Percentiles rank a stretch among this genome's conserved stretches.
phyloP scores from a whole-genome alignment of 805 yeast species.

The Candida sakaeoensis region DNA sequence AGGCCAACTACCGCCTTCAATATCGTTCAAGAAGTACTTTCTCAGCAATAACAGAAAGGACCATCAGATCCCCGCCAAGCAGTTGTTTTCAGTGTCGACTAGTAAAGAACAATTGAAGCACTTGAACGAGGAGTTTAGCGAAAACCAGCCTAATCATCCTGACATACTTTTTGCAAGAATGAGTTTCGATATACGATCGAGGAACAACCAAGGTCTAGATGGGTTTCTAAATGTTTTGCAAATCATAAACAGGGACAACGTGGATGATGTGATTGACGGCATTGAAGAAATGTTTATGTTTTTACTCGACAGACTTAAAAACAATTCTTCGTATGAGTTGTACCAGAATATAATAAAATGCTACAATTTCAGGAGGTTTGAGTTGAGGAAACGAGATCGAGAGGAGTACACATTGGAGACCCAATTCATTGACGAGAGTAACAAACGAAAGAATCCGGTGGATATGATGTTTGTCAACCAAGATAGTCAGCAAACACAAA shows the following conservation, averaged over 20 bases:
- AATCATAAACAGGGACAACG: constrained; percentile 2
- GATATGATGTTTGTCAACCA: background rate
- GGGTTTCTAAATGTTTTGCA: constrained; percentile 1
- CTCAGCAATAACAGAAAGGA: background rate
- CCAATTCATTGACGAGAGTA: background rate
- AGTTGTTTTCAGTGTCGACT: constrained; percentile 4
- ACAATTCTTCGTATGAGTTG: background rate
- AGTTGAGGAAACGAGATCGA: background rate
- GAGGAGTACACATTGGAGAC: background rate
- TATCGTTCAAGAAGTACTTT: background rate
- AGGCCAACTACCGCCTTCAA: constrained; percentile 2
- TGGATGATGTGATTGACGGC: constrained; percentile 2
- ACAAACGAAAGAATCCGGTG: background rate
- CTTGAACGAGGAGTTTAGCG: background rate
- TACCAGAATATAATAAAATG: background rate
- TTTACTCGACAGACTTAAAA: constrained; percentile 1
- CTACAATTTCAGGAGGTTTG: constrained; percentile 3
- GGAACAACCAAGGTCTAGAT: background rate
- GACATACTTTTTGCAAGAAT: background rate
- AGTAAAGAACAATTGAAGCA: background rate
- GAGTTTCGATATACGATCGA: constrained; percentile 2
- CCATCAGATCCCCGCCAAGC: background rate
- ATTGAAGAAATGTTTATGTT: background rate
- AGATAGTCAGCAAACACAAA: background rate
- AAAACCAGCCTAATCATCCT: background rate